Base-by-base conservation (phyloP, 371 early-diverging fungal species). In the Mortierella sp. region DNA sequence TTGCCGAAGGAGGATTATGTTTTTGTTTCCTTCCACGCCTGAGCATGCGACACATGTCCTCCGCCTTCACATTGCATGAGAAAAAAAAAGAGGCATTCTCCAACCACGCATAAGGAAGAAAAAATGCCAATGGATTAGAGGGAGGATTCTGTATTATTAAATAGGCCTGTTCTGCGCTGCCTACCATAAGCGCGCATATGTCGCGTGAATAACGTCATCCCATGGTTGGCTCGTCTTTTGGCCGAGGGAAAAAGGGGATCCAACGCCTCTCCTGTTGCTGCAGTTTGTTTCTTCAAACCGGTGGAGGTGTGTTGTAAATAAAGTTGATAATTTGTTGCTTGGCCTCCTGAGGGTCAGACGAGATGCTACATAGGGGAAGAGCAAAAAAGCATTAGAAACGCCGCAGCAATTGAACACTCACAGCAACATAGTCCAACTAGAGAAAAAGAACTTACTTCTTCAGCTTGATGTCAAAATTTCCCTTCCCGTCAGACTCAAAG, bases 281-380 rank as follows among this genome's bases (percentile, higher is more conserved):
- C 21, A 19, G 2, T 40, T 40, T 40, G 4, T 40, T 2, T 4
- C 4, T 34, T 67, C 10, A 64, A 67, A 37, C 72, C 26, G 86
- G 74, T 24, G 69, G 64, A 40, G 86, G 82, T 0, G 82, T 70
- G 46, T 81, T 81, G 55, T 54, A 77, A 11, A 86, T 82, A 37
- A 82, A 86, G 50, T 82, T 72, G 24, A 72, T 48, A 16, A 86
- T 86, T 59, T 86, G 82, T 46, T 72, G 55, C 75, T 86, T 86
- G 44, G 86, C 86, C 43, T 72, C 79, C 53, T 77, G 69, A 16
- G 86, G 80, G 54, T 86, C 80, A 5, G 74, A 21, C 2, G 82
- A 81, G 50, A 86, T 74, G 61, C 86, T 86, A 67, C 2, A 24
- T 0, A 26, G 44, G 24, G 21, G 16, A 69, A 28, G 10, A 11